These are phyloP conservation scores for Colletotrichum chrysophilum DNA, from an alignment of 2,329 filamentous ascomycete species.

Conservation along the genomic window DNA sequence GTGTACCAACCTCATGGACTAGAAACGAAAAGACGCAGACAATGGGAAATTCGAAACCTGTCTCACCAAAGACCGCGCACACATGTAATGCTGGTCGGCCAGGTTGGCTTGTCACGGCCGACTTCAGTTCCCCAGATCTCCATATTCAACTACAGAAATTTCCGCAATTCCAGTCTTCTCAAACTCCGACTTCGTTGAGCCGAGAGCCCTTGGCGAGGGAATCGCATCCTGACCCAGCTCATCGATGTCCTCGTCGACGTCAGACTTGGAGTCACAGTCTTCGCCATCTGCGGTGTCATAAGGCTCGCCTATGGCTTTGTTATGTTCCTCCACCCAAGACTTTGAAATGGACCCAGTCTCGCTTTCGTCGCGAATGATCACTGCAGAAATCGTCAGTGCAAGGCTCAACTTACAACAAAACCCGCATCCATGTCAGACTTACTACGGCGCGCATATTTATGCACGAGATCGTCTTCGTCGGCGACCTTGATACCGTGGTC, in stretches of 20 bases:
- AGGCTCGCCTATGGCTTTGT: background rate
- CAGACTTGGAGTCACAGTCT: background rate
- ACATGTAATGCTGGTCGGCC: too few species aligned
- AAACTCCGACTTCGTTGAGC: background rate
- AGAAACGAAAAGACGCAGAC: too few species aligned
- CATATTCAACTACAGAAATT: background rate
- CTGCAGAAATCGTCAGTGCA: background rate
- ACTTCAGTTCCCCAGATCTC: background rate
- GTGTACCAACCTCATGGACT: too few species aligned
- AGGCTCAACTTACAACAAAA: fast-evolving
- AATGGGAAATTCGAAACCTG: too few species aligned
- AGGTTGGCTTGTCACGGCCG: too few species aligned
- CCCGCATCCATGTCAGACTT: background rate
- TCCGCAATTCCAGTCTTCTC: background rate
- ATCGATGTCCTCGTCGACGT: background rate
- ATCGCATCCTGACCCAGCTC: background rate
- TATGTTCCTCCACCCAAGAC: background rate
- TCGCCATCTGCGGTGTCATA: background rate
- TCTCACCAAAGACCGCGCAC: too few species aligned
- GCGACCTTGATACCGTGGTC: background rate
- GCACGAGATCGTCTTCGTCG: background rate
- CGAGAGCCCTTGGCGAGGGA: background rate
- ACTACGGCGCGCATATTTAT: background rate
- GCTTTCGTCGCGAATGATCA: background rate
- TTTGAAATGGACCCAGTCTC: background rate